A percentile compares a stretch with the other conserved stretches of the same genome.
Conservation (phyloP, 306 rosid species). For the Prunus dulcis region DNA sequence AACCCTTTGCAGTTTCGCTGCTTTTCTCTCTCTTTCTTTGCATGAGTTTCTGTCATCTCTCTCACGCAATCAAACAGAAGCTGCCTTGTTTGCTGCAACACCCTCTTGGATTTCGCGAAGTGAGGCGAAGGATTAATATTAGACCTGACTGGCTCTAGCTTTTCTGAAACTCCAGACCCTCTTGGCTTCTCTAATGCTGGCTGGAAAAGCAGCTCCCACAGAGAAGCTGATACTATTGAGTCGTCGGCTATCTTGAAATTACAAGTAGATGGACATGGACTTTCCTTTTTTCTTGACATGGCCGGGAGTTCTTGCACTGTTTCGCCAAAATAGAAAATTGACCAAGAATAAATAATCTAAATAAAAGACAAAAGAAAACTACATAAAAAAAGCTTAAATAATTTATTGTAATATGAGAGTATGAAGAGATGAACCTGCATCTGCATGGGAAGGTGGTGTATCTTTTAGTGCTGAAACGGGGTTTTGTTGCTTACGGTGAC, state of each 20-base stretch:
- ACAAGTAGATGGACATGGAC: slow-evolving; percentile 3
- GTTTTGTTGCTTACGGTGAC: slow-evolving; percentile 24
- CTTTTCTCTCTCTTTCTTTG: slow-evolving; percentile 22
- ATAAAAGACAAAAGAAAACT: neutral
- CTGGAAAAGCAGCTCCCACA: slow-evolving; percentile 46
- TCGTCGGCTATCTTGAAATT: slow-evolving; percentile 46
- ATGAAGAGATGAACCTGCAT: neutral
- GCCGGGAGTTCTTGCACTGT: slow-evolving; percentile 15
- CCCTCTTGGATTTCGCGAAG: slow-evolving; percentile 44
- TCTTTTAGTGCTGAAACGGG: slow-evolving; percentile 29
- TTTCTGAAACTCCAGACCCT: slow-evolving; percentile 19
- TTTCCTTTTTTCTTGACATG: slow-evolving; percentile 19
- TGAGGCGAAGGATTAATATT: slow-evolving; percentile 28
- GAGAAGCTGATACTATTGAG: slow-evolving; percentile 50
- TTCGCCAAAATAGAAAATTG: neutral
- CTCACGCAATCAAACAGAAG: slow-evolving; percentile 66
- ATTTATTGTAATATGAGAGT: neutral
- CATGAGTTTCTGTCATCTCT: slow-evolving; percentile 40
- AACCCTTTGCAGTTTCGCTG: slow-evolving; percentile 9
- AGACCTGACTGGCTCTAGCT: slow-evolving; percentile 31
- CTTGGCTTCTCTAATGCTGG: slow-evolving; percentile 33
- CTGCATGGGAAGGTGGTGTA: slow-evolving; percentile 26
- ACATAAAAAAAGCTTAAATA: neutral
- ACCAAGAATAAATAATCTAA: neutral
- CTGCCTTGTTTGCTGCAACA: slow-evolving; percentile 54